Evolutionary conservation across 169 alveolate species (phyloP).

Genomic region (Babesia ovis): DNA sequence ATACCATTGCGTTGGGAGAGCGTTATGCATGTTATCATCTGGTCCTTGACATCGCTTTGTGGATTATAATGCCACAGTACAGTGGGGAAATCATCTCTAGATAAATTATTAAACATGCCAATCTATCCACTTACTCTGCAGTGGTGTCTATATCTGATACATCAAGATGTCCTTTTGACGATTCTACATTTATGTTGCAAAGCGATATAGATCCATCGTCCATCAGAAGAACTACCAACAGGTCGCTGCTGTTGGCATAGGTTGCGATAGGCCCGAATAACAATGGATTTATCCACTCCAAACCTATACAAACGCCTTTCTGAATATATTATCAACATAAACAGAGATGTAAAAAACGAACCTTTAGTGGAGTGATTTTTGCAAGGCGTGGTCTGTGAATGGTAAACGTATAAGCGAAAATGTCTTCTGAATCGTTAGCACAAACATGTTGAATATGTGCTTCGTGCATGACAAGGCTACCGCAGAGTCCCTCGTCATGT

Average conservation of each 20-base stretch:
- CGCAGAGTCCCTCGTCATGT: background rate
- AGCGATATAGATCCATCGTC: slow-evolving; percentile 7
- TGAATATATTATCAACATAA: background rate
- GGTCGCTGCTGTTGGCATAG: background rate
- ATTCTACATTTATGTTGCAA: background rate
- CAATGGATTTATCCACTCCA: slow-evolving; percentile 10
- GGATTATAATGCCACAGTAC: slow-evolving; percentile 13
- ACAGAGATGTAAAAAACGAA: background rate
- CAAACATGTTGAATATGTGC: background rate
- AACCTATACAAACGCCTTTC: slow-evolving; percentile 1
- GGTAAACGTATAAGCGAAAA: background rate
- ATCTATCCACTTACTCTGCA: too few relatives aligned
- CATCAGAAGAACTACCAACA: slow-evolving; percentile 9
- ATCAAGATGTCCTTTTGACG: background rate
- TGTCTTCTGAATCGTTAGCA: background rate
- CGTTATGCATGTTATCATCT: background rate
- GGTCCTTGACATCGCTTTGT: background rate
- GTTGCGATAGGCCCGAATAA: background rate
- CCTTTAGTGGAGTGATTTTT: slow-evolving; percentile 8
- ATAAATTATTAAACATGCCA: too few relatives aligned
- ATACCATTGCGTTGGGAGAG: slow-evolving; percentile 19
- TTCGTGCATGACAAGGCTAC: slow-evolving; percentile 10
- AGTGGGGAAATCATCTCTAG: background rate
- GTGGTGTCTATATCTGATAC: background rate
- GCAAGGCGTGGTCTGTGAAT: slow-evolving; percentile 15